These are phyloP conservation scores for Magnusiomyces sp. DNA, from an alignment of 1,139 yeast genomes.

Conservation along the genomic window DNA sequence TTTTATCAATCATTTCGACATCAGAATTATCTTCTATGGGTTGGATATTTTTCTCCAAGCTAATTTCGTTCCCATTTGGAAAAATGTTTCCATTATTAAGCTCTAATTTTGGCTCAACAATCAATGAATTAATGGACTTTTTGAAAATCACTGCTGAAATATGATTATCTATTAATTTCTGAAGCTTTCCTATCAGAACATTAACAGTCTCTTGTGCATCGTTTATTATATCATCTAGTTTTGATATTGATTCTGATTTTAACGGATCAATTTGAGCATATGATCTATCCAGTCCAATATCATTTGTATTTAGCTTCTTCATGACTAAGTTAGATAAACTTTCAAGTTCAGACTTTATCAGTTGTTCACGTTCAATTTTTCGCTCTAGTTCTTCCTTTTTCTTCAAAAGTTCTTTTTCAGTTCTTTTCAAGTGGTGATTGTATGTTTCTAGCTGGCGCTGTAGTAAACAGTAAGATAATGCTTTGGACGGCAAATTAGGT, in stretches of 20 bases:
- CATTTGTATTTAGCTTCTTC: no score
- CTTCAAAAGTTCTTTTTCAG: neutral
- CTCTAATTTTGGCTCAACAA: no score
- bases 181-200: neutral
- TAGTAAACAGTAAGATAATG: constrained; percentile 1
- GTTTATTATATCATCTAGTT: neutral
- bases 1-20: no score
- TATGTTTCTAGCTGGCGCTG: constrained; percentile 2
- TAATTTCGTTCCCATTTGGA: neutral
- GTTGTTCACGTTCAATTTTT: neutral
- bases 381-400: neutral
- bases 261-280: no score
- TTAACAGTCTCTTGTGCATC: neutral
- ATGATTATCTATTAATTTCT: neutral
- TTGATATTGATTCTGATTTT: no score
- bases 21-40: no score
- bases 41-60: no score
- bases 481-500: neutral
- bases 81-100: no score
- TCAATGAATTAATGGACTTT: neutral
- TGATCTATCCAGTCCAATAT: no score
- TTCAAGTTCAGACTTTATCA: neutral
- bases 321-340: no score
- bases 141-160: neutral
- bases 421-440: neutral